These are phyloP conservation scores for Jimgerdemannia lactiflua DNA, from an alignment of 192 early-diverging fungal species.

Conservation along the genomic window DNA sequence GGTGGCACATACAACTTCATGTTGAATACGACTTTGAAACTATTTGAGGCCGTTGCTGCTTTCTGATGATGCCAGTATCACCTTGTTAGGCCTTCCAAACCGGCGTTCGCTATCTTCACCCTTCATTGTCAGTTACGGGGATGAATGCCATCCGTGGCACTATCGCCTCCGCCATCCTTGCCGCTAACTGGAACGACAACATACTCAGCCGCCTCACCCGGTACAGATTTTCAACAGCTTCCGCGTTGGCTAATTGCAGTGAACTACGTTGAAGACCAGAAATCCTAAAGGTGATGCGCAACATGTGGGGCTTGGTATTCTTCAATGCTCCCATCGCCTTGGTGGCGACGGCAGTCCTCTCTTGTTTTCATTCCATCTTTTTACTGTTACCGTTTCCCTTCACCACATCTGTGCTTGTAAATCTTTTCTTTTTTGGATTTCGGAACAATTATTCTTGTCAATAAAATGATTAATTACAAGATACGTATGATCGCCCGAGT, in stretches of 20 bases:
- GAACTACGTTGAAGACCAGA: slow-evolving; percentile 57
- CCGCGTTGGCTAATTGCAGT: slow-evolving; percentile 47
- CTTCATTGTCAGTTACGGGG: slow-evolving; percentile 37
- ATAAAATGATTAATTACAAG: too few relatives aligned
- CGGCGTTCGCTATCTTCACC: slow-evolving; percentile 45
- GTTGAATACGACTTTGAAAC: slow-evolving; percentile 44
- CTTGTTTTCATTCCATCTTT: too few relatives aligned
- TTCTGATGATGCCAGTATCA: slow-evolving; percentile 41
- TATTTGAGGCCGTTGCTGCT: slow-evolving; percentile 43
- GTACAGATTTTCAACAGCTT: slow-evolving; percentile 47
- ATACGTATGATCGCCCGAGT: too few relatives aligned
- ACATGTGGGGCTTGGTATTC: slow-evolving; percentile 42
- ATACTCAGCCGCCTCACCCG: slow-evolving; percentile 18
- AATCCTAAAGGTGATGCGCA: slow-evolving; percentile 55
- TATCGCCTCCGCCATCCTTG: slow-evolving; percentile 30
- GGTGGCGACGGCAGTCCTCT: slow-evolving; percentile 28
- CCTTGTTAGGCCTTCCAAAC: slow-evolving; percentile 43
- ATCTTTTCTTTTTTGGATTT: too few relatives aligned
- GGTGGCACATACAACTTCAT: slow-evolving; percentile 50
- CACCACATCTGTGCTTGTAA: too few relatives aligned
- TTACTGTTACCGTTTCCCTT: too few relatives aligned
- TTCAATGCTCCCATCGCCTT: slow-evolving; percentile 49
- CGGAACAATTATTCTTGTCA: too few relatives aligned
- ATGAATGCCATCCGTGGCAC: slow-evolving; percentile 30
- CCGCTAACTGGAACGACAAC: slow-evolving; percentile 44